Evolutionary conservation across 345 rosid genomes (phyloP), one percentile per base, ranked within the genome.

Genomic region (Noccaea bulbosa): DNA sequence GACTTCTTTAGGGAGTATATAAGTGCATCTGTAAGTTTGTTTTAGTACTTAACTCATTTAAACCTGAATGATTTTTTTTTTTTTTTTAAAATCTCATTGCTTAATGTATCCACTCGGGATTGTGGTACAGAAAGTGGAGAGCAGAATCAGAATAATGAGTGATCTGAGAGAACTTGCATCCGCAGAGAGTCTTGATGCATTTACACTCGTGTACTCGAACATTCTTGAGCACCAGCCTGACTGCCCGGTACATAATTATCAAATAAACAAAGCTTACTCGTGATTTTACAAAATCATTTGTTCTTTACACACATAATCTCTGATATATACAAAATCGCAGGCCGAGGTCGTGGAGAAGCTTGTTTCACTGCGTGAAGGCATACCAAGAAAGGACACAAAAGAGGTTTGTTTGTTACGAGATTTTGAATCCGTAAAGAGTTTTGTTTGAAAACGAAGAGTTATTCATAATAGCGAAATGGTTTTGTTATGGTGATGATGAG

Each of bases 161-260:
- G 98, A 95, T 84, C 83, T 92, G 52, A 86, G 97, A 84, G 99
- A 95, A 74, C 99, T 95, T 78, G 98, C 98, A 65, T 92, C 98
- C 6, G 99, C 98, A 16, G 98, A 92, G 80, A 95, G 98, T 78
- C 80, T 95, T 72, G 98, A 95, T 80, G 81, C 91, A 50, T 95
- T 95, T 76, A 88, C 99, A 2, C 97, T 95, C 41, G 86, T 90
- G 67, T 95, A 95, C 70, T 79, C 97, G 27, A 95, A 91, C 81
- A 90, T 95, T 77, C 96, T 95, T 17, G 96, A 95, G 80, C 96
- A 92, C 81, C 99, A 95, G 67, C 97, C 98, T 12, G 98, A 92
- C 77, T 92, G 98, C 79, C 98, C 96, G 88, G 98, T 95, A 83
- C 79, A 56, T 63, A 38, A 57, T 10, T 3, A 40, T 34, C 27